phyloP scores from a whole-genome alignment of 2,329 filamentous ascomycete species.

The Fusarium palustre region DNA sequence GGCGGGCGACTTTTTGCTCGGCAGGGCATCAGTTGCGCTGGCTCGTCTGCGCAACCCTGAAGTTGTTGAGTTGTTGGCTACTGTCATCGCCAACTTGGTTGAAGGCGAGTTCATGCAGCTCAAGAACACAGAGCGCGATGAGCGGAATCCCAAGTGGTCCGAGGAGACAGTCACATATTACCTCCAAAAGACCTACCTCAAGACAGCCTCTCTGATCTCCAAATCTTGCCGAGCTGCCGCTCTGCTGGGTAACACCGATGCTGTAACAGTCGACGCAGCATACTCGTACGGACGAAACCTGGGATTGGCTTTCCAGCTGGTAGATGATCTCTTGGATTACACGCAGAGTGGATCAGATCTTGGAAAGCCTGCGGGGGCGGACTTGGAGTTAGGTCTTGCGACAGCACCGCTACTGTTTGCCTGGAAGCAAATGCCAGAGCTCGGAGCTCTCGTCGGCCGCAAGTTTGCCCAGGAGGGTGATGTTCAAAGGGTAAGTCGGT shows the following conservation, averaged over 20 bases:
- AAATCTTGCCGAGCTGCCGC: constrained; percentile 95
- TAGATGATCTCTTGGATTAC: constrained; percentile 98
- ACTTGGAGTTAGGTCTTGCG: constrained; percentile 91
- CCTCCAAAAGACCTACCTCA: constrained; percentile 97
- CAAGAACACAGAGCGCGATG: constrained; percentile 93
- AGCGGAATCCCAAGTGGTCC: constrained; percentile 84
- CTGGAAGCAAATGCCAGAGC: constrained; percentile 87
- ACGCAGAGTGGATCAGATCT: constrained; percentile 86
- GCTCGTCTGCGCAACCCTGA: constrained; percentile 92
- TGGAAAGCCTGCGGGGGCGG: constrained; percentile 94
- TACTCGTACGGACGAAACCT: constrained; percentile 95
- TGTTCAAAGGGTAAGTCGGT: constrained; percentile 76
- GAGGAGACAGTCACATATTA: constrained; percentile 94
- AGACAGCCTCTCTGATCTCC: constrained; percentile 94
- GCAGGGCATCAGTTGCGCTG: constrained; percentile 91
- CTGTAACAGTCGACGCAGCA: constrained; percentile 86
- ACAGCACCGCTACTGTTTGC: constrained; percentile 95
- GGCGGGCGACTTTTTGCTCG: constrained; percentile 95
- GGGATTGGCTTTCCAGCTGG: constrained; percentile 94
- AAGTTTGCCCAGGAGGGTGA: constrained; percentile 90
- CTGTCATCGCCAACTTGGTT: constrained; percentile 96
- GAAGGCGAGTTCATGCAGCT: constrained; percentile 99
- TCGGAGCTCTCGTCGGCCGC: constrained; percentile 89
- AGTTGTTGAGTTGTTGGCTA: constrained; percentile 93
- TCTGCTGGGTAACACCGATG: constrained; percentile 81